A percentile compares a stretch with the other conserved stretches of the same genome.
These are phyloP conservation scores for Cryoendolithus antarcticus DNA, from an alignment of 2,329 filamentous ascomycete species.

Conservation along the genomic window DNA sequence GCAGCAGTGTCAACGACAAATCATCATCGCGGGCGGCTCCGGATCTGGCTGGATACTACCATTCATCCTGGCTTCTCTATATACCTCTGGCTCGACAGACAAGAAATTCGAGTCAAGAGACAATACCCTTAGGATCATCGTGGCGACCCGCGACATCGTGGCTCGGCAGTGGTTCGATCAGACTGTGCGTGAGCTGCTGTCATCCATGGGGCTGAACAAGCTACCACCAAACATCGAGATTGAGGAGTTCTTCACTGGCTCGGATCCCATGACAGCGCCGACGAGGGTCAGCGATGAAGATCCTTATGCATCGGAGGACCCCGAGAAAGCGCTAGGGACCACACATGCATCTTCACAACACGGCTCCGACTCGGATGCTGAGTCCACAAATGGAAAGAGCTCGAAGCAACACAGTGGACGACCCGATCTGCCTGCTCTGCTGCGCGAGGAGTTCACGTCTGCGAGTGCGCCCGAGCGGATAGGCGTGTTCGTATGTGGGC, in stretches of 20 bases:
- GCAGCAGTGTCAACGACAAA: slow-evolving; percentile 27
- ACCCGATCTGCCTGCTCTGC: slow-evolving; percentile 19
- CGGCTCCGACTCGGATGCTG: too few species aligned
- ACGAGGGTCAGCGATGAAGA: too few species aligned
- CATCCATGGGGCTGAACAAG: slow-evolving; percentile 9
- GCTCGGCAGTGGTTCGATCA: slow-evolving; percentile 27
- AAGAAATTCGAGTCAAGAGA: background rate
- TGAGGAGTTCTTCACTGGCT: slow-evolving; percentile 12
- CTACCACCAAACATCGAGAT: slow-evolving; percentile 6
- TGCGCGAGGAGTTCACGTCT: too few species aligned
- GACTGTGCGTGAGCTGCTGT: slow-evolving; percentile 19
- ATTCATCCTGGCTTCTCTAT: slow-evolving; percentile 31
- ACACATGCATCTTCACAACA: too few species aligned
- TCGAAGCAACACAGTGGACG: slow-evolving; percentile 13
- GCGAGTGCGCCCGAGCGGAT: background rate
- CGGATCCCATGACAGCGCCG: background rate
- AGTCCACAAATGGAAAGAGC: slow-evolving; percentile 4
- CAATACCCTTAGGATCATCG: slow-evolving; percentile 16
- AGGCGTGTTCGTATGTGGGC: slow-evolving; percentile 33
- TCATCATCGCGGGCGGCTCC: slow-evolving; percentile 45
- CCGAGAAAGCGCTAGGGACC: too few species aligned
- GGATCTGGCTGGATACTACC: slow-evolving; percentile 42
- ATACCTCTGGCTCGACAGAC: background rate
- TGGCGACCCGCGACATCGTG: slow-evolving; percentile 25
- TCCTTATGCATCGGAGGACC: too few species aligned